Base-by-base conservation (phyloP, 352 stramenopile genomes). In the Thalassiosira mediterranea region DNA sequence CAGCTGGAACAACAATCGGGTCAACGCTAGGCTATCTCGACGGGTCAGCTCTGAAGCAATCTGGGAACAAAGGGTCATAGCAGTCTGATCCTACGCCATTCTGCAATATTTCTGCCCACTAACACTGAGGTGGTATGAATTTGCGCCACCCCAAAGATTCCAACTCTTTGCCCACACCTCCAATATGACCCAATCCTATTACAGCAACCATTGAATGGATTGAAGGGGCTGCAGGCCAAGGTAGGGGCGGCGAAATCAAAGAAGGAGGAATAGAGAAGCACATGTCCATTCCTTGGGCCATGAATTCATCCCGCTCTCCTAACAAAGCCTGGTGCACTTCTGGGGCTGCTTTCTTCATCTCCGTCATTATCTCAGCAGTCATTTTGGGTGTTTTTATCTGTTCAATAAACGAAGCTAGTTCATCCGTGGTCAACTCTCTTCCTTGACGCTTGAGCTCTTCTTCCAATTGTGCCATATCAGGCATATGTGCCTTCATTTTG, bases 1-100 rank as follows among this genome's bases (percentile, higher is more conserved):
- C 81, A 23, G 81, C 54, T 54, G 71, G 63, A 7, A 87, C 81
- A 32, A 89, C 81, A 17, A 71, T 89, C 42, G 40, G 34, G 25
- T 79, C 77, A 32, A 68, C 68, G 44, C 13, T 76, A 42, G 64
- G 70, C 28, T 88, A 88, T 51, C 42, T 86, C 32, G 66, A 69
- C 52, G 61, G 68, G 23, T 69, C 61, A 38, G 65, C 75, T 21
- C 59, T 88, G 25, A 63, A 52, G 26, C 65, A 72, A n/a, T 76
- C 56, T 61, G 76, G 80, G 1, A 85, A 83, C 52, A 69, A 68
- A 54, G 26, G 38, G 29, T 40, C 26, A 28, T 17, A n/a, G 34
- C 29, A 25, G 28, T 13, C 34, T 42, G 34, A 42, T 42, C 7
- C 34, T 42, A 42, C 13, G 34, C 7, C 7, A 7, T 13, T 7